phyloP scores from a whole-genome alignment of 2,329 filamentous ascomycete genomes.

The Parafenestella ontariensis region DNA sequence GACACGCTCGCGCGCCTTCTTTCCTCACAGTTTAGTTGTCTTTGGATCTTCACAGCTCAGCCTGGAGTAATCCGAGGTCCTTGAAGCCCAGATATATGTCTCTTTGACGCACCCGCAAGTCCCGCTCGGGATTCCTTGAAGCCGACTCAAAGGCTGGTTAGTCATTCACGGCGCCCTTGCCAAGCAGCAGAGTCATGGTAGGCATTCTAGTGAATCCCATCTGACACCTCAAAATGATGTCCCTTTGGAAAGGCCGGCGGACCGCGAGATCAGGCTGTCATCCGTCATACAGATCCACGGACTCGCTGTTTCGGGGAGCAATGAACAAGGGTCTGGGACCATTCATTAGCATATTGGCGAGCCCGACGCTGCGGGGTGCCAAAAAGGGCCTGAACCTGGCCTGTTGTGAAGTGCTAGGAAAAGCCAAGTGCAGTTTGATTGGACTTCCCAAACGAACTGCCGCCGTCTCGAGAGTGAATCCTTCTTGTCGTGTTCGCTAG shows the following conservation, averaged over 20 bases:
- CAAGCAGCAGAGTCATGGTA: no score
- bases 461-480: not conserved
- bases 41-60: not conserved
- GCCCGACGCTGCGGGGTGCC: conserved; percentile 6
- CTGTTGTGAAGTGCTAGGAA: not conserved
- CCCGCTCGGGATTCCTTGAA: not conserved
- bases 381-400: not conserved
- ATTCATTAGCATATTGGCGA: conserved; percentile 13
- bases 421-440: not conserved
- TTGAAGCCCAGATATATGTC: no score
- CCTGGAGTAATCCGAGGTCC: not conserved
- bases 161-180: no score
- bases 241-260: no score
- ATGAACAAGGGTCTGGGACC: conserved; percentile 11
- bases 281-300: no score
- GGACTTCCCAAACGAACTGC: not conserved
- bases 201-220: no score
- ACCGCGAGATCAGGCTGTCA: no score
- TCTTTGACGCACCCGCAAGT: not conserved
- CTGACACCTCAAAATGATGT: no score
- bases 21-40: not conserved
- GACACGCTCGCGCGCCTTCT: conserved; percentile 2
- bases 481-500: not conserved
- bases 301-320: no score
- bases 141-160: not conserved